Conservation (phyloP, 2,329 filamentous ascomycete genomes). For the Colletotrichum chrysophilum region DNA sequence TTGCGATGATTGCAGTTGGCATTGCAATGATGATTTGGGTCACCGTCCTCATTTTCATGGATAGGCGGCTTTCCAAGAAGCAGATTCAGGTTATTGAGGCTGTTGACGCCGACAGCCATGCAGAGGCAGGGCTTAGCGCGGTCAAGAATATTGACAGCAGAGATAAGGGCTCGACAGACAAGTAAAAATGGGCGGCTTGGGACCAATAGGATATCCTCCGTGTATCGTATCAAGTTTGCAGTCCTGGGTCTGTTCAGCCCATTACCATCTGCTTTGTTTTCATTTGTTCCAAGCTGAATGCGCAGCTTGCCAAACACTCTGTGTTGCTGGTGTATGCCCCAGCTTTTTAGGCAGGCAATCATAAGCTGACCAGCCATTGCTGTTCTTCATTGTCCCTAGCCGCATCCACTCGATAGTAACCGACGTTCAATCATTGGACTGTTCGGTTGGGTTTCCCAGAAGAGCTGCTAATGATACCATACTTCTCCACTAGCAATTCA, state of each 20-base stretch:
- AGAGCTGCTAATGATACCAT: background rate
- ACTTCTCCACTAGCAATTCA: background rate
- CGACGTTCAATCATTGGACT: background rate
- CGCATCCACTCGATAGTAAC: background rate
- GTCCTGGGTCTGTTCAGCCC: no score
- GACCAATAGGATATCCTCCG: background rate
- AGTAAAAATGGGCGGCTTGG: background rate
- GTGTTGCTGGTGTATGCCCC: background rate
- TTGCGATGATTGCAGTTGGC: background rate
- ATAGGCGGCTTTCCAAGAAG: background rate
- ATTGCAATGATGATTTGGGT: background rate
- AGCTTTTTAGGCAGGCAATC: background rate
- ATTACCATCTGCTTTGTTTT: background rate
- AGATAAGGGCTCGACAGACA: background rate
- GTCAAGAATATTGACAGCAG: background rate
- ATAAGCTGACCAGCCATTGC: background rate
- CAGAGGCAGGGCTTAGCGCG: background rate
- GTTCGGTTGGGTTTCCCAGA: background rate
- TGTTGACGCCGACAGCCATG: background rate
- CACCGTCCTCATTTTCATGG: background rate
- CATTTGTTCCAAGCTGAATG: background rate
- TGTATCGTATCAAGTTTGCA: no score
- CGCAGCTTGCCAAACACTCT: no score
- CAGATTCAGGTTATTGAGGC: background rate
- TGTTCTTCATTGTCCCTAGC: background rate